phyloP scores from a whole-genome alignment of 768 basidiomycete species.

The Russula emetica region DNA sequence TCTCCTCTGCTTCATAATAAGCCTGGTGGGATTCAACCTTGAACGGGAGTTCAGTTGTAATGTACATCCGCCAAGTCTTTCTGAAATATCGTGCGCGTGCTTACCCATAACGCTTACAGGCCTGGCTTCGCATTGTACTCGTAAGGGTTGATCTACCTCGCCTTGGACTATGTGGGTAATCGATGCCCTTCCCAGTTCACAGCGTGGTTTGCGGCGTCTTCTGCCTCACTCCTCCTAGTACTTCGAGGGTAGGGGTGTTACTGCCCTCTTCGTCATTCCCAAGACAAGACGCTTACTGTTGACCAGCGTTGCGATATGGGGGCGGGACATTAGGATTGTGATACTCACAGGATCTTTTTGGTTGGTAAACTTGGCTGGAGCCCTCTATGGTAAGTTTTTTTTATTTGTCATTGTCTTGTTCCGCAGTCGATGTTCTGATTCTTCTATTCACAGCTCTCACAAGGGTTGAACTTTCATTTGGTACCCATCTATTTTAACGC shows the following conservation, averaged over 20 bases:
- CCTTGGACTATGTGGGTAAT: not conserved
- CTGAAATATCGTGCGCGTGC: not conserved
- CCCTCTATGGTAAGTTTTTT: conserved; percentile 9
- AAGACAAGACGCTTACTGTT: not conserved
- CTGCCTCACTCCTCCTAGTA: conserved; percentile 22
- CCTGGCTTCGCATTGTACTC: conserved; percentile 22
- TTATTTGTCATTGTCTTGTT: not conserved
- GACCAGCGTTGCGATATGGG: conserved; percentile 25
- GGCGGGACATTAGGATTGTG: conserved; percentile 11
- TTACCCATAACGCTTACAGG: not conserved
- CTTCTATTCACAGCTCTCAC: conserved; percentile 6
- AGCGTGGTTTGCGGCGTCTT: conserved; percentile 14
- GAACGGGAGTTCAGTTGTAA: conserved; percentile 13
- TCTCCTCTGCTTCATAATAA: conserved; percentile 10
- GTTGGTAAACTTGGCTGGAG: not conserved
- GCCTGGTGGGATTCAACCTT: conserved; percentile 24
- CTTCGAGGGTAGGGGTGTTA: conserved; percentile 17
- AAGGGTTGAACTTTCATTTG: conserved; percentile 3
- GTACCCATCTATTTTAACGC: not conserved
- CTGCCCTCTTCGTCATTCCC: not conserved
- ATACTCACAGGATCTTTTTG: not conserved
- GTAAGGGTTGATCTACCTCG: conserved; percentile 3
- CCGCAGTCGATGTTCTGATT: not conserved
- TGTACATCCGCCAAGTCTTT: not conserved
- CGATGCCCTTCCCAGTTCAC: not conserved